These are phyloP conservation scores for Theobroma cacao DNA, from an alignment of 345 rosid species.

Conservation along the genomic window DNA sequence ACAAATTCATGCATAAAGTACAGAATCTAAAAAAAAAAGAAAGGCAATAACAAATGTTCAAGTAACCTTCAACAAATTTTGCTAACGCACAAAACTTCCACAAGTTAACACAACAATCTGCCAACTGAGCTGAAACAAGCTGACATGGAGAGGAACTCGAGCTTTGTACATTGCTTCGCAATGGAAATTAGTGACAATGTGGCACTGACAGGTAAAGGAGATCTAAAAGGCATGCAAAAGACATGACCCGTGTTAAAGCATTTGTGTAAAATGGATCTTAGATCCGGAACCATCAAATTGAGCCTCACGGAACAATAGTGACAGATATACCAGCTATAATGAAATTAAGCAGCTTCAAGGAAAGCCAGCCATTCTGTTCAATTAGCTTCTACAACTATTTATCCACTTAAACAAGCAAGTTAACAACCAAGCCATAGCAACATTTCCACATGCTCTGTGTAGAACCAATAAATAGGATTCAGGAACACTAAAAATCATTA, in stretches of 20 bases:
- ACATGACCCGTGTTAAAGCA: background rate
- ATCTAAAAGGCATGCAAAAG: background rate
- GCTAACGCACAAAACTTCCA: background rate
- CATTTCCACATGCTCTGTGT: background rate
- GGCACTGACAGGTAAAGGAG: background rate
- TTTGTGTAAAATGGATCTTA: background rate
- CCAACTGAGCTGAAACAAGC: background rate
- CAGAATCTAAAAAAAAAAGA: background rate
- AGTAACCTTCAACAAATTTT: background rate
- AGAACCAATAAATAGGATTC: background rate
- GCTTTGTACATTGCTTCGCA: background rate
- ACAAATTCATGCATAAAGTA: background rate
- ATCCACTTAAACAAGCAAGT: background rate
- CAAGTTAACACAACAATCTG: background rate
- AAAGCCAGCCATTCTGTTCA: background rate
- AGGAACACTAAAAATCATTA: background rate
- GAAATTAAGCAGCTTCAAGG: background rate
- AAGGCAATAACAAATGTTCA: background rate
- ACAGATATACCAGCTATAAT: background rate
- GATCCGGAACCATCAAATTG: background rate
- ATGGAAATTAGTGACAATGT: slow-evolving; percentile 1
- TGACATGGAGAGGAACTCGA: background rate
- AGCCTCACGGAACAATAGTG: background rate
- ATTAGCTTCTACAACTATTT: background rate
- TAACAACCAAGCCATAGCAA: background rate